A percentile compares a stretch with the other conserved stretches of the same genome.
phyloP scores from a whole-genome alignment of 768 basidiomycete species.

The Lactarius tabidus region DNA sequence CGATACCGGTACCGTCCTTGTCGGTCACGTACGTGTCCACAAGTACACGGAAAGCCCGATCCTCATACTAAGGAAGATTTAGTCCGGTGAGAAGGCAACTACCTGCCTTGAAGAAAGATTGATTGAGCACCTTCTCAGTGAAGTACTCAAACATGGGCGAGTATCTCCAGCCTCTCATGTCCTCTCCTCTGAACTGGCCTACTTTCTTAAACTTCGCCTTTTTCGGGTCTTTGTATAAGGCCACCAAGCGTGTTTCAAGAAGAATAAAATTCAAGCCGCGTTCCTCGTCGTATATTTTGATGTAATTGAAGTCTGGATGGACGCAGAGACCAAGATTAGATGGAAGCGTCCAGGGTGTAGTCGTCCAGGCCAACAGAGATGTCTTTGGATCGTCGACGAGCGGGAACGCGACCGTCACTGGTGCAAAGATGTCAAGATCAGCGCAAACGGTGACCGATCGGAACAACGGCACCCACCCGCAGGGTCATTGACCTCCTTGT shows the following conservation, averaged over 20 bases:
- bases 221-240: conserved; percentile 94
- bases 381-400: conserved; percentile 91
- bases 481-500: conserved; percentile 92
- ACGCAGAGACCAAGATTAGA: conserved; percentile 95
- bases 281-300: conserved; percentile 94
- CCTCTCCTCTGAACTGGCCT: conserved; percentile 80
- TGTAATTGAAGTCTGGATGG: conserved; percentile 91
- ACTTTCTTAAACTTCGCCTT: conserved; percentile 95
- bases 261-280: conserved; percentile 87
- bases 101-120: neutral
- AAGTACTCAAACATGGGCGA: conserved; percentile 96
- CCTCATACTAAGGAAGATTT: conserved; percentile 63
- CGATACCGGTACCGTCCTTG: conserved; percentile 93
- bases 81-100: neutral
- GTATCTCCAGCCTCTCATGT: conserved; percentile 96
- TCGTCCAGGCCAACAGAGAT: conserved; percentile 94
- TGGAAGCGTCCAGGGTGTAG: conserved; percentile 97
- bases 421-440: neutral
- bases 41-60: conserved; percentile 85
- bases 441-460: neutral
- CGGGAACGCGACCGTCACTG: conserved; percentile 90
- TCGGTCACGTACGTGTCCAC: conserved; percentile 92
- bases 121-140: conserved; percentile 69
- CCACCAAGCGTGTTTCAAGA: conserved; percentile 78
- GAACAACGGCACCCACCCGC: conserved; percentile 51